Conservation (phyloP, 371 early-diverging fungal genomes). For the Cokeromyces recurvatus region DNA sequence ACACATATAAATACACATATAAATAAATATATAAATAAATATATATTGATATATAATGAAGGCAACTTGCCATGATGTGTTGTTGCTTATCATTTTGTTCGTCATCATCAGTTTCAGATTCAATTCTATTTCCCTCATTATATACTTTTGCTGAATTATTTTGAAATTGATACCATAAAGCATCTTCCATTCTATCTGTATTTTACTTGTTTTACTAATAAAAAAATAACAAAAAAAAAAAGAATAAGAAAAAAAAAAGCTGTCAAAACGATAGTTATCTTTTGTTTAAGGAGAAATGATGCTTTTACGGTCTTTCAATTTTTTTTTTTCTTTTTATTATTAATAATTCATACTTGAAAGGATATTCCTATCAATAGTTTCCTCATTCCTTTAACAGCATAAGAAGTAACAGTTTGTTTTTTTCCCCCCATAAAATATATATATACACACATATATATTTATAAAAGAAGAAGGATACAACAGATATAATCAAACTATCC, state of each 20-base stretch:
- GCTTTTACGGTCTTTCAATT: not conserved
- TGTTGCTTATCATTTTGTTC: slow-evolving; percentile 8
- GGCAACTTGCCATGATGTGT: too few species aligned
- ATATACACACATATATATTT: too few species aligned
- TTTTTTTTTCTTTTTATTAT: not conserved
- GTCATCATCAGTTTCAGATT: slow-evolving; percentile 17
- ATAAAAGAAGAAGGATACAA: too few species aligned
- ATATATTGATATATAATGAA: too few species aligned
- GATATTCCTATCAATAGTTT: slow-evolving; percentile 49
- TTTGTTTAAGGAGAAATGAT: not conserved
- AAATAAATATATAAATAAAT: too few species aligned
- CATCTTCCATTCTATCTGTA: slow-evolving; percentile 28
- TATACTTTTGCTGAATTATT: slow-evolving; percentile 17
- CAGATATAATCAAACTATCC: too few species aligned
- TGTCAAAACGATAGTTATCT: not conserved
- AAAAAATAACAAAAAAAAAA: not conserved
- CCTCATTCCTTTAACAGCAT: slow-evolving; percentile 49
- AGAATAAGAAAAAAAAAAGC: not conserved
- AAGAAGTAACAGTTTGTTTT: slow-evolving; percentile 21
- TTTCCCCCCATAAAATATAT: too few species aligned
- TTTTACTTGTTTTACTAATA: not conserved
- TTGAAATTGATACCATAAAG: slow-evolving; percentile 29
- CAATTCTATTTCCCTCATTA: slow-evolving; percentile 5
- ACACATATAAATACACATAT: too few species aligned
- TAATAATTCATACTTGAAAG: slow-evolving; percentile 9